These are phyloP conservation scores for Linum trigynum DNA, from an alignment of 345 rosid species.

Conservation along the genomic window DNA sequence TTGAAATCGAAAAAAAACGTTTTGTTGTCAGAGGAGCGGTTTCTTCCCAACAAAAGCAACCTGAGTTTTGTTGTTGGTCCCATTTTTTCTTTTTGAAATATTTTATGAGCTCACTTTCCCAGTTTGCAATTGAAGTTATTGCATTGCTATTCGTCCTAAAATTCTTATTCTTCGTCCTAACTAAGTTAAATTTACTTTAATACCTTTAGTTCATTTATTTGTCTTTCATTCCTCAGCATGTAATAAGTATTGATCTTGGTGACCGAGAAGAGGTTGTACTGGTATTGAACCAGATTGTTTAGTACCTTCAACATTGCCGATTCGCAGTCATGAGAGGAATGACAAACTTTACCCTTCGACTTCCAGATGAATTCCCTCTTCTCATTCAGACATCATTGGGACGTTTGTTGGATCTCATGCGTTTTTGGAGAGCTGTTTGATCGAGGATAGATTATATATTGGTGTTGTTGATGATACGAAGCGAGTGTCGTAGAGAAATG, in stretches of 20 bases:
- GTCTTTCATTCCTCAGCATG: conserved; percentile 81
- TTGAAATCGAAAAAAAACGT: too few relatives aligned
- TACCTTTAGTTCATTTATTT: too few relatives aligned
- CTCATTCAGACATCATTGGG: conserved; percentile 92
- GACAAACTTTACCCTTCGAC: conserved; percentile 84
- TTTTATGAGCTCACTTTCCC: too few relatives aligned
- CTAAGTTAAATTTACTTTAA: too few relatives aligned
- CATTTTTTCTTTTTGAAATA: too few relatives aligned
- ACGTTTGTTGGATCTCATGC: conserved; percentile 93
- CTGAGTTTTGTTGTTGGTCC: too few relatives aligned
- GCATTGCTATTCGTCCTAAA: too few relatives aligned
- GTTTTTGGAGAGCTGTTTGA: conserved; percentile 94
- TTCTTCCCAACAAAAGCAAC: too few relatives aligned
- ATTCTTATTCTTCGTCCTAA: too few relatives aligned
- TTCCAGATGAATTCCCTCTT: conserved; percentile 97
- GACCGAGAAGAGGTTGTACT: conserved; percentile 98
- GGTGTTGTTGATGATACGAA: conserved; percentile 37
- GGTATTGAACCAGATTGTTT: conserved; percentile 85
- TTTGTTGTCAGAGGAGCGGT: too few relatives aligned
- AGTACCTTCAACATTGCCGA: conserved; percentile 84
- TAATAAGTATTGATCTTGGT: conserved; percentile 93
- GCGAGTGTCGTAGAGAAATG: conserved; percentile 36
- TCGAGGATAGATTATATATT: conserved; percentile 52
- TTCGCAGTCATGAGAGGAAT: conserved; percentile 96
- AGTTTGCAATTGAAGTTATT: too few relatives aligned